These are phyloP conservation scores for Ephemerocybe angulata DNA, from an alignment of 768 basidiomycete genomes.

Conservation along the genomic window DNA sequence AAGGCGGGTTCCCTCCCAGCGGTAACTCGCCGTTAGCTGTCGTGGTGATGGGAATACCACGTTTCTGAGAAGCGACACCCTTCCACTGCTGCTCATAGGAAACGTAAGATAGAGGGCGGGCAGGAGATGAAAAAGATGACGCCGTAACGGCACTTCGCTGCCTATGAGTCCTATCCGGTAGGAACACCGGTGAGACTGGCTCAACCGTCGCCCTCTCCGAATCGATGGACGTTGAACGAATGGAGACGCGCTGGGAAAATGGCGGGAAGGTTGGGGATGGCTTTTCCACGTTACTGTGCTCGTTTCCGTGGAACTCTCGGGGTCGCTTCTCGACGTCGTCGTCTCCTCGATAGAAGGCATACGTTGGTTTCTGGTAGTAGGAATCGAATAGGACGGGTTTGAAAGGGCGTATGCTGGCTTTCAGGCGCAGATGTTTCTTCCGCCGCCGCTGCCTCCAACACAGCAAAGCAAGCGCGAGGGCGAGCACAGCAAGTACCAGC, in stretches of 20 bases:
- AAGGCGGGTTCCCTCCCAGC: background rate
- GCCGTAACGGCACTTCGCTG: background rate
- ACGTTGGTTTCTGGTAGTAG: background rate
- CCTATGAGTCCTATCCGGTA: background rate
- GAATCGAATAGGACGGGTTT: background rate
- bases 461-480: background rate
- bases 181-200: background rate
- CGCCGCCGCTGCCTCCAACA: slow-evolving; percentile 1
- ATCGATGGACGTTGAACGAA: background rate
- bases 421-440: slow-evolving; percentile 2
- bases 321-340: no score
- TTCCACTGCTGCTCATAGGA: slow-evolving; percentile 5
- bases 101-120: background rate
- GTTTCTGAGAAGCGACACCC: background rate
- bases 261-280: background rate
- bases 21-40: background rate
- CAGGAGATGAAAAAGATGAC: background rate
- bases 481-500: background rate
- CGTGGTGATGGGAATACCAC: background rate
- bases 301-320: background rate
- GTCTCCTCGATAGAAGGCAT: background rate
- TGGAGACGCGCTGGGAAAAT: background rate
- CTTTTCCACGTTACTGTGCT: background rate
- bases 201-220: background rate
- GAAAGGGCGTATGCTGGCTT: background rate